Conservation (phyloP, 1,284 basidiomycete species). For the Xerocomus amazonicus region DNA sequence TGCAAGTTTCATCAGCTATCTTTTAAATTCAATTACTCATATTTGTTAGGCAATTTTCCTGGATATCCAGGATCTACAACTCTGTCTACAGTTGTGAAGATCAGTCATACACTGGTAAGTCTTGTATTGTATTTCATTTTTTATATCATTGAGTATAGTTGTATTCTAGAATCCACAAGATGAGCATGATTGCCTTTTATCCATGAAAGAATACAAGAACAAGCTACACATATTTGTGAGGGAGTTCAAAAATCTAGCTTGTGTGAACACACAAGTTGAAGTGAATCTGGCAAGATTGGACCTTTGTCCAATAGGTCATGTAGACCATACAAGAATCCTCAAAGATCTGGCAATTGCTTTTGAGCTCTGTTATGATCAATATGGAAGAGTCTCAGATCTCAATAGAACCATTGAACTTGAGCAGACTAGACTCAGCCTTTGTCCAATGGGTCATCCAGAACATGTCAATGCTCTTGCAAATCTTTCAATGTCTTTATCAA, state of each 20-base stretch:
- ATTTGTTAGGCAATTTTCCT: not conserved
- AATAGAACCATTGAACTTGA: not conserved
- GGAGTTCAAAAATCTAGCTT: not conserved
- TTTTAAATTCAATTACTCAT: not conserved
- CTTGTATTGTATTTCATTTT: not conserved
- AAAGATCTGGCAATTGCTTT: not conserved
- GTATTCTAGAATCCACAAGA: not conserved
- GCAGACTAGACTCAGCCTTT: not conserved
- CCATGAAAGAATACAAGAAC: not conserved
- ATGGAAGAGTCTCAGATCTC: too few relatives aligned
- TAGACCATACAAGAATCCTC: not conserved
- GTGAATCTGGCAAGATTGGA: not conserved
- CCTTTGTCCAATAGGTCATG: not conserved
- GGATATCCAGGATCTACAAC: not conserved
- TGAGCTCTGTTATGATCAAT: not conserved
- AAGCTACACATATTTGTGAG: not conserved
- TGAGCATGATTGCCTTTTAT: not conserved
- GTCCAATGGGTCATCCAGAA: not conserved
- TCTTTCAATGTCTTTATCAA: not conserved
- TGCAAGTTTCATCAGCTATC: not conserved
- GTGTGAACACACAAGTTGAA: not conserved
- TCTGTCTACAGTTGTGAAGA: not conserved
- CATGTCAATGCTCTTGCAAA: not conserved
- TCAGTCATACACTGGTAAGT: not conserved
- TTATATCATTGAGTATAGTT: not conserved